Conservation (phyloP, 352 stramenopile genomes). For the Globisporangium radiosum region DNA sequence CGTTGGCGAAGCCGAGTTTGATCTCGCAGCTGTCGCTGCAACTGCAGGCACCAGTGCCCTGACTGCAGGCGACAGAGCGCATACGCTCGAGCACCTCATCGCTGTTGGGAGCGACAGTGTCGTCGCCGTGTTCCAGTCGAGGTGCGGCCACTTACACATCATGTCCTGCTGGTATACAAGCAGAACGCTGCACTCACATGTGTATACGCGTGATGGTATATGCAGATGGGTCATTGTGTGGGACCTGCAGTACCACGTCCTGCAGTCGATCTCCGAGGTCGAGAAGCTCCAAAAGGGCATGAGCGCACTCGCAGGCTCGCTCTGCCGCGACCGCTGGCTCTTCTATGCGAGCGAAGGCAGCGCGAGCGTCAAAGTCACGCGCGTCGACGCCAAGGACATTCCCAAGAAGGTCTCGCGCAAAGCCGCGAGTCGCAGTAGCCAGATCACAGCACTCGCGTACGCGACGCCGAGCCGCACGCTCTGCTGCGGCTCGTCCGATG, state of each 20-base stretch:
- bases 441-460: slow-evolving; percentile 50
- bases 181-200: no score
- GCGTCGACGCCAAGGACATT: slow-evolving; percentile 36
- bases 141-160: slow-evolving; percentile 6
- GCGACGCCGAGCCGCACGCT: slow-evolving; percentile 41
- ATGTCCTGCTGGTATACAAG: not conserved
- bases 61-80: slow-evolving; percentile 6
- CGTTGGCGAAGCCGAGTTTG: slow-evolving; percentile 56
- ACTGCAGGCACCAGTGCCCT: not conserved
- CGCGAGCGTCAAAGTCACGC: slow-evolving; percentile 58
- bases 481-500: slow-evolving; percentile 55
- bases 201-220: slow-evolving; percentile 4
- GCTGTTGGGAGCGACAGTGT: slow-evolving; percentile 39
- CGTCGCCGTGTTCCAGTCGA: slow-evolving; percentile 48
- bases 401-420: slow-evolving; percentile 74
- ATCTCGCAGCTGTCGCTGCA: slow-evolving; percentile 28
- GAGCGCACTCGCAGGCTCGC: slow-evolving; percentile 39
- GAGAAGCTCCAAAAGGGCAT: slow-evolving; percentile 62
- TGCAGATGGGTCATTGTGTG: slow-evolving; percentile 36
- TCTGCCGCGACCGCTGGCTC: slow-evolving; percentile 51
- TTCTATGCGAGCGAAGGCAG: slow-evolving; percentile 73
- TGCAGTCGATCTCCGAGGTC: slow-evolving; percentile 54
- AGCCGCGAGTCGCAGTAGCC: slow-evolving; percentile 44
- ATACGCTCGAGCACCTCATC: slow-evolving; percentile 44
- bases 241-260: slow-evolving; percentile 53